These are phyloP conservation scores for Talaromyces adpressus DNA, from an alignment of 495 filamentous ascomycete species.

Conservation along the genomic window DNA sequence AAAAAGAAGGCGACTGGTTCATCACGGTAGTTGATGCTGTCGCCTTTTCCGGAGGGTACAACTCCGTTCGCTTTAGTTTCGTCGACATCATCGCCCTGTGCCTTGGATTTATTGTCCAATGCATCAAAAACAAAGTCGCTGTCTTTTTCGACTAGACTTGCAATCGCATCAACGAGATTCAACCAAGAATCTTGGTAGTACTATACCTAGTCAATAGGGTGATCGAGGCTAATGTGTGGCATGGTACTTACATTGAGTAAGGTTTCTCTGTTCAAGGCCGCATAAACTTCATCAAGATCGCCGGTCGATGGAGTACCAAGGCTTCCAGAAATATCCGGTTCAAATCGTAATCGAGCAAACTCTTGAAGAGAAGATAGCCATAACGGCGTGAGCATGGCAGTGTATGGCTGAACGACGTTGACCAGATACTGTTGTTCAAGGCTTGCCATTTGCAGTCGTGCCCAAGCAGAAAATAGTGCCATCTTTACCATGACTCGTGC, in stretches of 20 bases:
- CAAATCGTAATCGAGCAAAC: conserved; percentile 88
- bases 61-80: conserved; percentile 29
- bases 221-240: background rate
- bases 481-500: conserved; percentile 98
- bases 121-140: conserved; percentile 97
- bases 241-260: conserved; percentile 57
- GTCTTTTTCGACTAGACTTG: conserved; percentile 93
- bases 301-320: conserved; percentile 65
- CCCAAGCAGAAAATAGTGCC: conserved; percentile 96
- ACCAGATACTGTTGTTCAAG: conserved; percentile 85
- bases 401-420: conserved; percentile 83
- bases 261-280: conserved; percentile 89
- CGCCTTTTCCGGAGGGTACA: conserved; percentile 46
- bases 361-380: conserved; percentile 93
- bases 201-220: conserved; percentile 19
- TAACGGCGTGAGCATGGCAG: conserved; percentile 78
- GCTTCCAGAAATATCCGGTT: conserved; percentile 91
- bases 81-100: conserved; percentile 10
- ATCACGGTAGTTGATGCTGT: conserved; percentile 92
- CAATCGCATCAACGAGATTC: conserved; percentile 93
- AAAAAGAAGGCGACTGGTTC: conserved; percentile 99
- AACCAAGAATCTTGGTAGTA: conserved; percentile 99
- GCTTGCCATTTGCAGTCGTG: conserved; percentile 95
- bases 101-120: conserved; percentile 66
- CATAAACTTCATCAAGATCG: conserved; percentile 83